These are phyloP conservation scores for Pezicula neosporulosa DNA, from an alignment of 2,329 filamentous ascomycete species.

Conservation along the genomic window DNA sequence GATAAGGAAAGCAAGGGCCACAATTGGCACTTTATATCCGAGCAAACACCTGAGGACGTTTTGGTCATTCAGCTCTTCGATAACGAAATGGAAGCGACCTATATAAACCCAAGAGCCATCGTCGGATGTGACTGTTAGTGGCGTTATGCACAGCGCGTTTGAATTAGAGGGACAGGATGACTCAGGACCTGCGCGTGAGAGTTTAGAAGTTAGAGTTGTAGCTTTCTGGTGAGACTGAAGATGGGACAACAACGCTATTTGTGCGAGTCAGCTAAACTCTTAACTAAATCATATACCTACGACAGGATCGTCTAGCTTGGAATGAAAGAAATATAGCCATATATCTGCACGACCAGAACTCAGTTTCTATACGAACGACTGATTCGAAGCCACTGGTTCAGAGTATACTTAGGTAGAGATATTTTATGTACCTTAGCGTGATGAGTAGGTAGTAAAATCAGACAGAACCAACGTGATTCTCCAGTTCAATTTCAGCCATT, in stretches of 20 bases:
- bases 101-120: background rate
- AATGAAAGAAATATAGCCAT: too few relatives aligned
- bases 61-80: constrained; percentile 17
- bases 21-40: constrained; percentile 15
- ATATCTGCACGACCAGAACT: too few relatives aligned
- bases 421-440: too few relatives aligned
- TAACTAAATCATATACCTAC: background rate
- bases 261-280: background rate
- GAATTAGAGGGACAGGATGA: constrained; percentile 6
- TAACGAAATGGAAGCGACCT: constrained; percentile 8
- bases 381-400: too few relatives aligned
- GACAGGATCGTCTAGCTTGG: too few relatives aligned
- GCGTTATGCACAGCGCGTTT: constrained; percentile 11
- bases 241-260: constrained; percentile 13
- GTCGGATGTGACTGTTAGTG: background rate
- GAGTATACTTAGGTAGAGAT: too few relatives aligned
- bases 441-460: too few relatives aligned
- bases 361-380: too few relatives aligned
- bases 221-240: constrained; percentile 10
- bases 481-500: too few relatives aligned
- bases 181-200: constrained; percentile 6
- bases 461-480: too few relatives aligned
- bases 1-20: constrained; percentile 8
- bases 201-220: constrained; percentile 7
- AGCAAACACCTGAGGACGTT: constrained; percentile 17